phyloP scores from a whole-genome alignment of 148 eudicot genomes.

The Pharnaceum exiguum region DNA sequence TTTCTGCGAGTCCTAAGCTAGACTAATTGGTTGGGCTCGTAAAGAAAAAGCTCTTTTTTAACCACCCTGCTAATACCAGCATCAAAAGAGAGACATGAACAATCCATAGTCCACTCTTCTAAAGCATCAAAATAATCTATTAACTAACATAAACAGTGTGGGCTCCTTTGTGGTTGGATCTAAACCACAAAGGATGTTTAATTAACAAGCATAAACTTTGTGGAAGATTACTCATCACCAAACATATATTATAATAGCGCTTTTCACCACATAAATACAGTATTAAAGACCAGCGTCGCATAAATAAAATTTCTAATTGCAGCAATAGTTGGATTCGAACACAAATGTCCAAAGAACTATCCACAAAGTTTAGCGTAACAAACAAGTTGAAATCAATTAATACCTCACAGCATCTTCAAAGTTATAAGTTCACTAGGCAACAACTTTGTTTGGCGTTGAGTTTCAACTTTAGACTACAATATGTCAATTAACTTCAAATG shows the following conservation, averaged over 20 bases:
- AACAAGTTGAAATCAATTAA: background rate
- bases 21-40: no score
- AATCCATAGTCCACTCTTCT: no score
- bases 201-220: constrained; percentile 1
- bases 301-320: background rate
- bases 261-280: background rate
- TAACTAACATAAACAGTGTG: no score
- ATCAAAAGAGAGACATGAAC: no score
- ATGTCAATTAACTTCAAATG: background rate
- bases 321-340: background rate
- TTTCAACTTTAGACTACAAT: background rate
- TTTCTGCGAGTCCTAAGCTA: no score
- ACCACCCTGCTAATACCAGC: no score
- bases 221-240: constrained; percentile 18
- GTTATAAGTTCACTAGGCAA: constrained; percentile 1
- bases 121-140: no score
- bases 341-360: constrained; percentile 10
- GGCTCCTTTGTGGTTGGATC: no score
- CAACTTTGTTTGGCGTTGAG: background rate
- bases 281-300: no score
- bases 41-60: no score
- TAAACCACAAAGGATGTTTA: no score
- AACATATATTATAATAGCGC: background rate
- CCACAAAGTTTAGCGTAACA: constrained; percentile 1
- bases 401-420: background rate